These are phyloP conservation scores for Cutaneotrichosporon sp. DNA, from an alignment of 1,284 basidiomycete genomes.

Conservation along the genomic window DNA sequence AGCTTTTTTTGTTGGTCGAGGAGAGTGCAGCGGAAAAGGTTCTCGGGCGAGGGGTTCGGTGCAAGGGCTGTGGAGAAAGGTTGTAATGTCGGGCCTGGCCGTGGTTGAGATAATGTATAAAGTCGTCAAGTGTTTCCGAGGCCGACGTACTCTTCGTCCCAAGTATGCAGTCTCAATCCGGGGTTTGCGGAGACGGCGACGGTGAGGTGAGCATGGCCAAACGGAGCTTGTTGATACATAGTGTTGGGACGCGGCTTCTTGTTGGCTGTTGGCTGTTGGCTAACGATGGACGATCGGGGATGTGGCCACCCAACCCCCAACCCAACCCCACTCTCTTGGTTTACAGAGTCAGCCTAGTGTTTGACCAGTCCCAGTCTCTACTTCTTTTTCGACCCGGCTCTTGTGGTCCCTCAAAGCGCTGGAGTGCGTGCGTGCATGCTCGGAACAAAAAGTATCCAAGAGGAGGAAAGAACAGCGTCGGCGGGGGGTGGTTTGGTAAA, in stretches of 20 bases:
- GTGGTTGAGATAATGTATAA: background rate
- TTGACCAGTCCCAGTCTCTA: background rate
- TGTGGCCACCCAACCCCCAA: background rate
- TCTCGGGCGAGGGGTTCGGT: background rate
- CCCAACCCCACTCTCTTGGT: background rate
- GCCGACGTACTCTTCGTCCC: background rate
- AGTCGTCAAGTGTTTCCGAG: background rate
- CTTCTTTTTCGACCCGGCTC: background rate
- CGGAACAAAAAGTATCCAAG: background rate
- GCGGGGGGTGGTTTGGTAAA: background rate
- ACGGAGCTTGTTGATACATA: background rate
- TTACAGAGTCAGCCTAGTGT: background rate
- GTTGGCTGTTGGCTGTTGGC: background rate
- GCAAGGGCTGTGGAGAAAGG: background rate
- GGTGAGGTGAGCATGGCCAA: background rate
- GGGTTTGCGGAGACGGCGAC: background rate
- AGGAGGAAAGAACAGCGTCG: background rate
- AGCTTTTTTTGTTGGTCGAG: background rate
- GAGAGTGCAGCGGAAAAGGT: background rate
- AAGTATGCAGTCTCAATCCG: background rate
- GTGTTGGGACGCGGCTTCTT: background rate
- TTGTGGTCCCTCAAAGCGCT: background rate
- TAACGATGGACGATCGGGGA: background rate
- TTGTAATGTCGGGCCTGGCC: background rate
- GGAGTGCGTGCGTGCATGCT: background rate